Conservation (phyloP, 352 stramenopile genomes). For the Globisporangium cylindrosporum region DNA sequence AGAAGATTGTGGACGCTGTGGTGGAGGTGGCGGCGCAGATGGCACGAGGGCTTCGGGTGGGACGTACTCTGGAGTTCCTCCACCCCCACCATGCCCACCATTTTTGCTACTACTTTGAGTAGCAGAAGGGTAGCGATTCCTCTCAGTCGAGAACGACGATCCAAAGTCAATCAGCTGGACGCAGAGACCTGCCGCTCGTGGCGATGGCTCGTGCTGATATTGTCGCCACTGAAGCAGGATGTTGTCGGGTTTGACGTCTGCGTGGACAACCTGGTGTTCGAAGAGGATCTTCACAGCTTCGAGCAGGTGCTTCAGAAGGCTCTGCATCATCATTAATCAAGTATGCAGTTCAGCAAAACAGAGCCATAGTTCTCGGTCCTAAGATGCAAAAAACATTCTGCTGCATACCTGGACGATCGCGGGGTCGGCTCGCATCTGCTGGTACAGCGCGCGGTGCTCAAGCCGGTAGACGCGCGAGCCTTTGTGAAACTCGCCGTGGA, state of each 20-base stretch:
- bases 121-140: background rate
- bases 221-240: constrained; percentile 8
- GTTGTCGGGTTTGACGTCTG: constrained; percentile 12
- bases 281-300: constrained; percentile 7
- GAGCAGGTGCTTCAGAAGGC: constrained; percentile 1
- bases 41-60: constrained; percentile 7
- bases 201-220: background rate
- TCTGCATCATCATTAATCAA: background rate
- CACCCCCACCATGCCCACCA: background rate
- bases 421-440: constrained; percentile 7
- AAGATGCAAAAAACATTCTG: background rate
- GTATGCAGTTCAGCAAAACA: background rate
- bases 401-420: constrained; percentile 2
- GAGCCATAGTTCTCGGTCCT: background rate
- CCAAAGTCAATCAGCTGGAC: constrained; percentile 13
- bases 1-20: background rate
- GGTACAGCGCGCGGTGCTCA: constrained; percentile 1
- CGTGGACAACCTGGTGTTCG: constrained; percentile 1
- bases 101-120: background rate
- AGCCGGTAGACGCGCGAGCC: constrained; percentile 9
- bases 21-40: constrained; percentile 1
- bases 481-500: constrained; percentile 11
- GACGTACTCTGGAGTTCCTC: constrained; percentile 6
- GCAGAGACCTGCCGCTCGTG: background rate
- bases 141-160: background rate